Evolutionary conservation across 768 basidiomycete species (phyloP).

Genomic region (Tylopilus sp.): DNA sequence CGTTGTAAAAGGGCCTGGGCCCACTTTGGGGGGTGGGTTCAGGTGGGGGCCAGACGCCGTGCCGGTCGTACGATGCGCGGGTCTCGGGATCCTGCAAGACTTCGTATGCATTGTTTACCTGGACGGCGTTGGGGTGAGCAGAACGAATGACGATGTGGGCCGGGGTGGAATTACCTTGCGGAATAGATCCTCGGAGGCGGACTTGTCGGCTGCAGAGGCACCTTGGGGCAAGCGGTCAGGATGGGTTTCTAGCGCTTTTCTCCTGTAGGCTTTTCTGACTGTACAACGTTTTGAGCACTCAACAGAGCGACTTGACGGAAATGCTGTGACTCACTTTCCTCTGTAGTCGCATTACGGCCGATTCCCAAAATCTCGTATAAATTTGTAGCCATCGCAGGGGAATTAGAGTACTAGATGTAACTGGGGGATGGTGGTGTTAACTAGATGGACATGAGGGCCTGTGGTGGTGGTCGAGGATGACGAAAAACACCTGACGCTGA

Average conservation of each 20-base stretch:
- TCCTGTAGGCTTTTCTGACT: slow-evolving; percentile 82
- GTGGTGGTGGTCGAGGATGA: neutral
- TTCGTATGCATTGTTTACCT: slow-evolving; percentile 81
- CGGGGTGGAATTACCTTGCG: slow-evolving; percentile 33
- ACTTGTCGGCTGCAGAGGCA: slow-evolving; percentile 56
- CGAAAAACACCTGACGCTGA: neutral
- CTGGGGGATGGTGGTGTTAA: neutral
- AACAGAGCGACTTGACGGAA: neutral
- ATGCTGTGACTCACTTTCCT: slow-evolving; percentile 53
- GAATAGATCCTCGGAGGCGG: slow-evolving; percentile 56
- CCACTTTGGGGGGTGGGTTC: slow-evolving; percentile 8
- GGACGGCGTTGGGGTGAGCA: neutral
- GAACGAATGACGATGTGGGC: too few species aligned
- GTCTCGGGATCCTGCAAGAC: slow-evolving; percentile 61
- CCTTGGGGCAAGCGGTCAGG: slow-evolving; percentile 65
- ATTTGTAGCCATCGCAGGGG: slow-evolving; percentile 43
- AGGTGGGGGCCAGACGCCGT: slow-evolving; percentile 78
- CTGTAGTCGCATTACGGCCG: slow-evolving; percentile 48
- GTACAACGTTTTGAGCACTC: slow-evolving; percentile 6
- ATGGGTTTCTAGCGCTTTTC: slow-evolving; percentile 67
- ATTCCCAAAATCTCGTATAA: slow-evolving; percentile 67
- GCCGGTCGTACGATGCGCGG: slow-evolving; percentile 62
- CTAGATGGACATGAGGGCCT: neutral
- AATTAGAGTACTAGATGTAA: neutral
- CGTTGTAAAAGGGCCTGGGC: slow-evolving; percentile 16